phyloP scores from a whole-genome alignment of 2,329 filamentous ascomycete species.

The Dactylonectria estremocensis region DNA sequence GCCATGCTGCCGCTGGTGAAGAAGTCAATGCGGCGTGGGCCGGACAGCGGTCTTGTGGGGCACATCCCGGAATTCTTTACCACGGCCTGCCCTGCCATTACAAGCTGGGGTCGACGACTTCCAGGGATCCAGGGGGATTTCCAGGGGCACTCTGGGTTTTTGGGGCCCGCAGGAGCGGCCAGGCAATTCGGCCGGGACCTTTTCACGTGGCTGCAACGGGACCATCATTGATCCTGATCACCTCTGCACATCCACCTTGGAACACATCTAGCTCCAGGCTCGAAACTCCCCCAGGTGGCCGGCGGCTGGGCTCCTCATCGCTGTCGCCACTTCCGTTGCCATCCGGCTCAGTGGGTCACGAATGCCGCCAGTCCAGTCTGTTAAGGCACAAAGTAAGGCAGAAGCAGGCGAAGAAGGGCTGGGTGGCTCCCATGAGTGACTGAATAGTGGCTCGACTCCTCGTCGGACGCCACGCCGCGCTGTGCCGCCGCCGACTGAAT shows the following conservation, averaged over 20 bases:
- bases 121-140: slow-evolving; percentile 33
- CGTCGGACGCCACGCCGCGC: slow-evolving; percentile 25
- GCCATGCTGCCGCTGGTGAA: slow-evolving; percentile 2
- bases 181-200: slow-evolving; percentile 42
- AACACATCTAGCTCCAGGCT: neutral
- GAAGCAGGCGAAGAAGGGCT: slow-evolving; percentile 15
- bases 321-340: slow-evolving; percentile 4
- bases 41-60: slow-evolving; percentile 23
- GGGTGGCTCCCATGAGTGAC: slow-evolving; percentile 35
- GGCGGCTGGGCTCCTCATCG: slow-evolving; percentile 2
- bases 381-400: slow-evolving; percentile 13
- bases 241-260: slow-evolving; percentile 6
- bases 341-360: slow-evolving; percentile 10
- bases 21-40: slow-evolving; percentile 22
- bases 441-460: slow-evolving; percentile 29
- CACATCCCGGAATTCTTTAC: slow-evolving; percentile 26
- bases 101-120: slow-evolving; percentile 26
- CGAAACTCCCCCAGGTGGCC: neutral
- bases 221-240: slow-evolving; percentile 32
- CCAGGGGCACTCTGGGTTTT: slow-evolving; percentile 19
- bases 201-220: slow-evolving; percentile 45
- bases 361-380: slow-evolving; percentile 12
- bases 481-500: slow-evolving; percentile 37
- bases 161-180: slow-evolving; percentile 26
- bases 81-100: slow-evolving; percentile 12